phyloP scores from a whole-genome alignment of 169 alveolate genomes.

The Fabrea salina region DNA sequence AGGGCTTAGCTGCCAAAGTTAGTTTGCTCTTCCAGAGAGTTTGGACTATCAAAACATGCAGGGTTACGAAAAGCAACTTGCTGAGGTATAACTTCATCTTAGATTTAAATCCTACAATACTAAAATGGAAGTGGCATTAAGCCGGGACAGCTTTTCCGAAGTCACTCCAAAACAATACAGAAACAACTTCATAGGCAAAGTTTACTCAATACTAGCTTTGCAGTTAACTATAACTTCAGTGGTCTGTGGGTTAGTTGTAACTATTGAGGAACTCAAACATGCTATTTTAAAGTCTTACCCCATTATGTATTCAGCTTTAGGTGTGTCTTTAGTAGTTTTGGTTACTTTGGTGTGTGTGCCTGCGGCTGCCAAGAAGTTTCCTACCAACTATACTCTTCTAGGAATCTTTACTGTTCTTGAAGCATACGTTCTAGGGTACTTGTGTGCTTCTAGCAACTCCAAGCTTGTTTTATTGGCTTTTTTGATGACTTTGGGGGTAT shows the following conservation, averaged over 20 bases:
- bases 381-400: conserved; percentile 53
- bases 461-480: conserved; percentile 44
- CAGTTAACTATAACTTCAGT: conserved; percentile 66
- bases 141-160: too few species aligned
- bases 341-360: conserved; percentile 41
- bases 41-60: too few species aligned
- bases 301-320: too few species aligned
- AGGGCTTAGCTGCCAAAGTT: too few species aligned
- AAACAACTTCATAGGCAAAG: conserved; percentile 79
- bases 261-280: not conserved
- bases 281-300: too few species aligned
- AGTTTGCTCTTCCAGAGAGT: too few species aligned
- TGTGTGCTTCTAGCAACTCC: conserved; percentile 28
- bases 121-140: too few species aligned
- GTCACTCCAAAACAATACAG: too few species aligned
- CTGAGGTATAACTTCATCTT: too few species aligned
- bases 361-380: conserved; percentile 43
- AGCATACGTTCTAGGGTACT: conserved; percentile 47
- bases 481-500: conserved; percentile 59
- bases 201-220: conserved; percentile 69
- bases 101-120: too few species aligned
- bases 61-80: too few species aligned
- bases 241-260: not conserved
- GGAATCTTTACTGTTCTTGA: conserved; percentile 60
- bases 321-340: too few species aligned